Evolutionary conservation across 768 basidiomycete genomes (phyloP).

Genomic region (Favolaschia claudopus): DNA sequence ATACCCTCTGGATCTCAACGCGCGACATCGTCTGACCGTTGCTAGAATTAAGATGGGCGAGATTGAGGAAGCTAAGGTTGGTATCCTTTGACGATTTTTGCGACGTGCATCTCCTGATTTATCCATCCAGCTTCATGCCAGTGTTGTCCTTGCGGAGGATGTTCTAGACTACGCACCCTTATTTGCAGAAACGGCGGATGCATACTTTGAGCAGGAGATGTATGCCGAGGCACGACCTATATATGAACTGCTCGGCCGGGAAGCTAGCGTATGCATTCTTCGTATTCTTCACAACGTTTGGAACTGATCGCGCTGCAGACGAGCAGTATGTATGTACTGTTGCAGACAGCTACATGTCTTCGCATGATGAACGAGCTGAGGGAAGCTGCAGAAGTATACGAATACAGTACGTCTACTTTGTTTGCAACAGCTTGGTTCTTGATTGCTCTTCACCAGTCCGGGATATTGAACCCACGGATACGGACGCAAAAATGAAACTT

Average conservation of each 20-base stretch:
- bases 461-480: slow-evolving; percentile 73
- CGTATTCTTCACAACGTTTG: background rate
- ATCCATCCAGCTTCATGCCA: slow-evolving; percentile 72
- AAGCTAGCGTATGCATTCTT: slow-evolving; percentile 65
- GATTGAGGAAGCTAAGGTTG: slow-evolving; percentile 81
- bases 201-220: slow-evolving; percentile 78
- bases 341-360: slow-evolving; percentile 85
- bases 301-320: slow-evolving; percentile 54
- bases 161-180: slow-evolving; percentile 78
- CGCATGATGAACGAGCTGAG: slow-evolving; percentile 78
- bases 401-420: slow-evolving; percentile 64
- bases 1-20: slow-evolving; percentile 76
- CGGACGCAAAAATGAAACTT: slow-evolving; percentile 88
- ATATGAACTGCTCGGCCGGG: slow-evolving; percentile 79
- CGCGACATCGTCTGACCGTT: slow-evolving; percentile 84
- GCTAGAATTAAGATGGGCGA: slow-evolving; percentile 85
- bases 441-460: slow-evolving; percentile 60
- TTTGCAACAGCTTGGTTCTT: background rate
- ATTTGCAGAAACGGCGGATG: slow-evolving; percentile 86
- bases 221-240: slow-evolving; percentile 84
- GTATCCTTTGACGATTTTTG: slow-evolving; percentile 24
- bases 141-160: slow-evolving; percentile 73
- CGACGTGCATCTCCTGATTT: background rate
- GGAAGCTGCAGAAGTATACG: slow-evolving; percentile 84
- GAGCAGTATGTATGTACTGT: slow-evolving; percentile 71